These are phyloP conservation scores for Alternaria brassicicola DNA, from an alignment of 2,329 filamentous ascomycete species.

Conservation along the genomic window DNA sequence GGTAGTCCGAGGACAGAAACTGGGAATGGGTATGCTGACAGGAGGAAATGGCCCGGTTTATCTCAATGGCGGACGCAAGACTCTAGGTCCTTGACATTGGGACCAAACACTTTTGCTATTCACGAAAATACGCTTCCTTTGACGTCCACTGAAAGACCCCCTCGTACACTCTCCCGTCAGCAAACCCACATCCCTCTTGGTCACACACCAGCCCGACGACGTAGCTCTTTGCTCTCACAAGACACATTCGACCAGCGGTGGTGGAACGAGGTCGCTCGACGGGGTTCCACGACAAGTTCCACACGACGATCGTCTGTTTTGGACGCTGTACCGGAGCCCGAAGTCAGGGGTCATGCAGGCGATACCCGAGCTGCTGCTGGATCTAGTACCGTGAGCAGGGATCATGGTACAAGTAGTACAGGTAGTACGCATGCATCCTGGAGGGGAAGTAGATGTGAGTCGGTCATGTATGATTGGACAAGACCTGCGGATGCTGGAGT, in stretches of 20 bases:
- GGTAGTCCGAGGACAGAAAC: not conserved
- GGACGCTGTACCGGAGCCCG: conserved; percentile 16
- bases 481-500: not conserved
- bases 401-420: not conserved
- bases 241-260: conserved; percentile 7
- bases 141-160: not conserved
- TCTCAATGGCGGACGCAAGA: not conserved
- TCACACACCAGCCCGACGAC: not conserved
- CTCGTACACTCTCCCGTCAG: not conserved
- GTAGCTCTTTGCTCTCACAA: not conserved
- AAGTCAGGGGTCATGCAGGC: not conserved
- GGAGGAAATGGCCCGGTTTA: not conserved
- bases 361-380: not conserved
- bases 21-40: not conserved
- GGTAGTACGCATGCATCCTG: not conserved
- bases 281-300: conserved; percentile 2
- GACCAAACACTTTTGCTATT: not conserved
- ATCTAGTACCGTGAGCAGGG: not conserved
- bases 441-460: conserved; percentile 3
- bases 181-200: not conserved
- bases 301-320: conserved; percentile 12
- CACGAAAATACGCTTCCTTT: not conserved
- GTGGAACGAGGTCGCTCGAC: conserved; percentile 13
- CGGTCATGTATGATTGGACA: conserved; percentile 11
- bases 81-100: not conserved